These are phyloP conservation scores for Coemansia biformis DNA, from an alignment of 192 early-diverging fungal species.

Conservation along the genomic window DNA sequence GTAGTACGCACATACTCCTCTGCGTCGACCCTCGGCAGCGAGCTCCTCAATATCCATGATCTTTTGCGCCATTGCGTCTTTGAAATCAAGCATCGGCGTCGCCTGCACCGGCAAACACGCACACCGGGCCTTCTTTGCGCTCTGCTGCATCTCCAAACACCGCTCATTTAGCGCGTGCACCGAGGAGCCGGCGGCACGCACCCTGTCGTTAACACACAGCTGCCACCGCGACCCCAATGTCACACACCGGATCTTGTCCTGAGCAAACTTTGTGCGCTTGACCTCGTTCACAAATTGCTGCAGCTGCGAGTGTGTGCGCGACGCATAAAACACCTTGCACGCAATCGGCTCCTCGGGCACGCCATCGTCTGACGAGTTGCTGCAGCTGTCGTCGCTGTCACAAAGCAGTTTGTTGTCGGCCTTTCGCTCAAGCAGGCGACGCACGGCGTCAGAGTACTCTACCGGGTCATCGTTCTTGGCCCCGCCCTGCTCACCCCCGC, in stretches of 20 bases:
- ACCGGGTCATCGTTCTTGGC: constrained; percentile 38
- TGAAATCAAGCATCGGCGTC: no score
- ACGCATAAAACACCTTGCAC: constrained; percentile 59
- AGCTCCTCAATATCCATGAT: no score
- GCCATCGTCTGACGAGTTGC: constrained; percentile 24
- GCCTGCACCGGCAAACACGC: no score
- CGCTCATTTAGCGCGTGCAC: constrained; percentile 65
- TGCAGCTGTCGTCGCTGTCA: constrained; percentile 14
- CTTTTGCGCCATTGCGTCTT: no score
- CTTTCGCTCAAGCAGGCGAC: constrained; percentile 42
- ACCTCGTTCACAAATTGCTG: constrained; percentile 83
- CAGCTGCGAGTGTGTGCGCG: constrained; percentile 87
- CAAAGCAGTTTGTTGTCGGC: no score
- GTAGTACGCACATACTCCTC: no score
- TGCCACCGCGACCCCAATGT: constrained; percentile 77
- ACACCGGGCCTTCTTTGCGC: no score
- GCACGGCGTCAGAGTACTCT: constrained; percentile 52
- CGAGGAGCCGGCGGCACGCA: constrained; percentile 15
- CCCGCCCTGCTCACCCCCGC: constrained; percentile 49
- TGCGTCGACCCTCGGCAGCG: no score
- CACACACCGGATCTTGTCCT: constrained; percentile 50
- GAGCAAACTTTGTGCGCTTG: constrained; percentile 66
- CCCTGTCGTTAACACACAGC: constrained; percentile 75
- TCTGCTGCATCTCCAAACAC: no score
- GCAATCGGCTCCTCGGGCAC: constrained; percentile 45